A percentile compares a stretch with the other conserved stretches of the same genome.
Evolutionary conservation across 2,329 filamentous ascomycete species (phyloP).

Genomic region (Phaeoacremonium minimum): DNA sequence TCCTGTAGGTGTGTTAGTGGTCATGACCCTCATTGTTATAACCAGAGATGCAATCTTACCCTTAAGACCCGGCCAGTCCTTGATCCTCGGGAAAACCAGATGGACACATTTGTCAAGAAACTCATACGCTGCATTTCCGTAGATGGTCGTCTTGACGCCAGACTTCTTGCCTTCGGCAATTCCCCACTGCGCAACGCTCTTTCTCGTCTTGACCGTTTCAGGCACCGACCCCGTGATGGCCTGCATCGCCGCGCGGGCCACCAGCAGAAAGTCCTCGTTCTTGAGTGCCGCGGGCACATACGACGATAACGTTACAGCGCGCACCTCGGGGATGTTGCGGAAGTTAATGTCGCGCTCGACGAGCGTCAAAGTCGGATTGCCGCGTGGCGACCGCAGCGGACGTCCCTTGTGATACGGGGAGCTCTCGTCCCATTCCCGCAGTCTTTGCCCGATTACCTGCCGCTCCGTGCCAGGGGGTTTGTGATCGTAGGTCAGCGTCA

Average conservation of each 20-base stretch:
- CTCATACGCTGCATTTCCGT: constrained; percentile 78
- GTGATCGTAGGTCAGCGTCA: constrained; percentile 86
- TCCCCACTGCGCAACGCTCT: constrained; percentile 71
- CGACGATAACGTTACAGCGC: constrained; percentile 75
- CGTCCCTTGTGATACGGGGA: constrained; percentile 95
- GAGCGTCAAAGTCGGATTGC: constrained; percentile 66
- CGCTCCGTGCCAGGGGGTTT: constrained; percentile 68
- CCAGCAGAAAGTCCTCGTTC: constrained; percentile 72
- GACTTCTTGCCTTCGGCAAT: constrained; percentile 67
- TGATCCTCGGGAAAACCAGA: constrained; percentile 88
- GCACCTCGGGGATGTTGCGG: constrained; percentile 79
- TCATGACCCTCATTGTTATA: too few species aligned
- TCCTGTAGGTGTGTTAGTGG: too few species aligned
- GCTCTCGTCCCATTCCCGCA: constrained; percentile 83
- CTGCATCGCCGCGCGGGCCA: constrained; percentile 80
- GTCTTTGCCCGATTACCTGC: constrained; percentile 50
- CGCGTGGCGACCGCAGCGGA: constrained; percentile 77
- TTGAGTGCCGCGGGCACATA: constrained; percentile 66
- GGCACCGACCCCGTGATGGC: constrained; percentile 77
- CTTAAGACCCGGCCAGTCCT: constrained; percentile 78
- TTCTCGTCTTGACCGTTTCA: constrained; percentile 63
- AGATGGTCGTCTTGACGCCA: constrained; percentile 72
- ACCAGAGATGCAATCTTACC: constrained; percentile 29
- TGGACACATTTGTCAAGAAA: constrained; percentile 89
- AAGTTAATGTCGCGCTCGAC: constrained; percentile 73